A percentile compares a stretch with the other conserved stretches of the same genome.
phyloP scores from a whole-genome alignment of 2,329 filamentous ascomycete species.

The Claviceps sp. region DNA sequence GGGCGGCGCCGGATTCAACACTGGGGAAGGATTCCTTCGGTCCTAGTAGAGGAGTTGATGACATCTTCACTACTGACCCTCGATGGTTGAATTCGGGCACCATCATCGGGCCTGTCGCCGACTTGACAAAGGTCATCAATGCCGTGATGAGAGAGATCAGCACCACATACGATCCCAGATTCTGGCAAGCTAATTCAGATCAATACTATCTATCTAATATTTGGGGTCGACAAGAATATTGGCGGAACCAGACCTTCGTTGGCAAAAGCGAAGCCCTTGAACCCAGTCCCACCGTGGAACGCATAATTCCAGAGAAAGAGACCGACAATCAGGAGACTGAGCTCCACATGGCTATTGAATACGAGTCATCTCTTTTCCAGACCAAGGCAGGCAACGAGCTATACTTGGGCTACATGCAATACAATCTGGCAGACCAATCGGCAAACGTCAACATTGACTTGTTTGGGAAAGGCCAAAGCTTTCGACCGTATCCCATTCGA shows the following conservation, averaged over 20 bases:
- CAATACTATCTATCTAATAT: slow-evolving; percentile 30
- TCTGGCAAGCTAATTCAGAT: slow-evolving; percentile 28
- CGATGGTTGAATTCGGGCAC: slow-evolving; percentile 34
- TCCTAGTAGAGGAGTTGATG: slow-evolving; percentile 19
- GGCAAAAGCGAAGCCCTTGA: slow-evolving; percentile 9
- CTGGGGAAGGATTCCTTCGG: slow-evolving; percentile 22
- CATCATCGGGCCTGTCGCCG: slow-evolving; percentile 25
- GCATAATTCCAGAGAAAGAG: slow-evolving; percentile 10
- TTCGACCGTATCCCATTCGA: slow-evolving; percentile 17
- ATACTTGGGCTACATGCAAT: slow-evolving; percentile 21
- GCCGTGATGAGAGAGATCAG: slow-evolving; percentile 18
- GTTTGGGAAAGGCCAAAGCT: slow-evolving; percentile 12
- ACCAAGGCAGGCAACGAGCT: slow-evolving; percentile 22
- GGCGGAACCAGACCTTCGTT: slow-evolving; percentile 18
- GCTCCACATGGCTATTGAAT: slow-evolving; percentile 26
- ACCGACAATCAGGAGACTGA: slow-evolving; percentile 14
- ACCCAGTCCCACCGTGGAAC: slow-evolving; percentile 8
- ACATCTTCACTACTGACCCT: slow-evolving; percentile 19
- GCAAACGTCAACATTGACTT: slow-evolving; percentile 13
- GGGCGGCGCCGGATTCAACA: slow-evolving; percentile 23
- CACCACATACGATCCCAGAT: slow-evolving; percentile 19
- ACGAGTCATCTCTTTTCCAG: slow-evolving; percentile 27
- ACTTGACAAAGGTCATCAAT: slow-evolving; percentile 15
- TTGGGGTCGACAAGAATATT: slow-evolving; percentile 29
- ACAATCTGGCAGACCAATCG: slow-evolving; percentile 14